These are phyloP conservation scores for Trichoderma pleuroti DNA, from an alignment of 2,329 filamentous ascomycete genomes.

Conservation along the genomic window DNA sequence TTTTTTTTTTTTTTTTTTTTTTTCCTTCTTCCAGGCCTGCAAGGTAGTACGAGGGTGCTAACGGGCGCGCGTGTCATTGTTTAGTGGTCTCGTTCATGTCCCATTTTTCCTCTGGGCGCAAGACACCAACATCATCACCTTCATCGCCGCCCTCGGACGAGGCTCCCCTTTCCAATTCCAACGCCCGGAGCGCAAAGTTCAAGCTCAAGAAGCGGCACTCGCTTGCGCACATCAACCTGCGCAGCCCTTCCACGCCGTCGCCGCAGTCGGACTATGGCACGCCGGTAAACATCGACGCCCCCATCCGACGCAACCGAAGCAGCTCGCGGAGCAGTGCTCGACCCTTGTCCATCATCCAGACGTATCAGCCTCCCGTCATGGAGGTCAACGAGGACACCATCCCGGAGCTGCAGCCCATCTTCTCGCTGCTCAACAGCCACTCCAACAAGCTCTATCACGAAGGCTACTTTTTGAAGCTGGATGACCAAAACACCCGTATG, in stretches of 20 bases:
- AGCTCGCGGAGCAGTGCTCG: constrained; percentile 56
- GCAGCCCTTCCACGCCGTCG: constrained; percentile 40
- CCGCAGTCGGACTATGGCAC: constrained; percentile 43
- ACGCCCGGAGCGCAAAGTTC: constrained; percentile 27
- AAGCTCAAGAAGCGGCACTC: constrained; percentile 34
- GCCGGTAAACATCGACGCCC: constrained; percentile 42
- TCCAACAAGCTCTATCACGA: constrained; percentile 96
- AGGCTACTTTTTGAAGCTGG: constrained; percentile 94
- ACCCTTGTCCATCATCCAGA: constrained; percentile 80
- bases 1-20: too few species aligned
- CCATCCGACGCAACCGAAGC: constrained; percentile 40
- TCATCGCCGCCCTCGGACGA: constrained; percentile 44
- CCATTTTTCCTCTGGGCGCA: constrained; percentile 60
- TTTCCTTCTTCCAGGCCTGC: background rate
- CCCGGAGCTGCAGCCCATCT: constrained; percentile 90
- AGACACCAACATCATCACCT: constrained; percentile 44
- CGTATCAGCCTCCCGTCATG: constrained; percentile 82
- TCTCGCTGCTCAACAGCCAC: constrained; percentile 90
- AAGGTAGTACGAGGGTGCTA: background rate
- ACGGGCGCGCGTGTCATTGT: background rate
- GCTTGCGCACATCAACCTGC: constrained; percentile 36
- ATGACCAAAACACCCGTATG: constrained; percentile 89
- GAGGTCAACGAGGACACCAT: constrained; percentile 80
- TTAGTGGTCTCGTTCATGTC: constrained; percentile 87
- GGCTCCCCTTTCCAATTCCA: constrained; percentile 24